Conservation (phyloP, 2,329 filamentous ascomycete species). For the Purpureocillium lavendulum region DNA sequence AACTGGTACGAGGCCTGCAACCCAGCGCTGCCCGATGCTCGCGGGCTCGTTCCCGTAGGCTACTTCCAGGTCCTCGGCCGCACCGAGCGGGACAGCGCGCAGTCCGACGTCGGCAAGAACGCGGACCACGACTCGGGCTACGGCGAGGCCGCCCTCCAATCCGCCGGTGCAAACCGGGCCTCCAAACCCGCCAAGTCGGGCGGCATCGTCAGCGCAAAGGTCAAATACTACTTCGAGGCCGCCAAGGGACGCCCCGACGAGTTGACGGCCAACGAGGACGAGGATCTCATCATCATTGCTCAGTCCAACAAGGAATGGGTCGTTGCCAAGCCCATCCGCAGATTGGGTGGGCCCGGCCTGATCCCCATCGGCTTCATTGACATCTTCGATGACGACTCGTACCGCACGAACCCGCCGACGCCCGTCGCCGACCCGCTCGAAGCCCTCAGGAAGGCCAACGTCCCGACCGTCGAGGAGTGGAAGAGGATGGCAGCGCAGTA, state of each 20-base stretch:
- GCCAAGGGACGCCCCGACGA: slow-evolving; percentile 76
- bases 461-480: slow-evolving; percentile 96
- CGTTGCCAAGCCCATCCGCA: slow-evolving; percentile 96
- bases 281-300: slow-evolving; percentile 96
- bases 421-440: slow-evolving; percentile 75
- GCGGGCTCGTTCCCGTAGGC: slow-evolving; percentile 85
- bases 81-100: slow-evolving; percentile 80
- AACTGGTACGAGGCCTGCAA: slow-evolving; percentile 99
- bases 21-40: slow-evolving; percentile 74
- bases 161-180: slow-evolving; percentile 21
- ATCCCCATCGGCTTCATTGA: slow-evolving; percentile 97
- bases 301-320: slow-evolving; percentile 99
- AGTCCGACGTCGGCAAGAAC: slow-evolving; percentile 53
- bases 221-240: slow-evolving; percentile 94
- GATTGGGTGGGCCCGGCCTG: slow-evolving; percentile 87
- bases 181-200: slow-evolving; percentile 51
- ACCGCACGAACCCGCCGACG: slow-evolving; percentile 62
- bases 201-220: slow-evolving; percentile 92
- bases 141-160: slow-evolving; percentile 25
- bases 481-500: slow-evolving; percentile 99
- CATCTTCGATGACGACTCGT: slow-evolving; percentile 63
- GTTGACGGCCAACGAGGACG: slow-evolving; percentile 86
- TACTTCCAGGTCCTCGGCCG: slow-evolving; percentile 92
- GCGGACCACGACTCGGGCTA: slow-evolving; percentile 90
- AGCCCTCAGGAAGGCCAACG: slow-evolving; percentile 79